Evolutionary conservation across 495 filamentous ascomycete species (phyloP).

Genomic region (Evernia prunastri): DNA sequence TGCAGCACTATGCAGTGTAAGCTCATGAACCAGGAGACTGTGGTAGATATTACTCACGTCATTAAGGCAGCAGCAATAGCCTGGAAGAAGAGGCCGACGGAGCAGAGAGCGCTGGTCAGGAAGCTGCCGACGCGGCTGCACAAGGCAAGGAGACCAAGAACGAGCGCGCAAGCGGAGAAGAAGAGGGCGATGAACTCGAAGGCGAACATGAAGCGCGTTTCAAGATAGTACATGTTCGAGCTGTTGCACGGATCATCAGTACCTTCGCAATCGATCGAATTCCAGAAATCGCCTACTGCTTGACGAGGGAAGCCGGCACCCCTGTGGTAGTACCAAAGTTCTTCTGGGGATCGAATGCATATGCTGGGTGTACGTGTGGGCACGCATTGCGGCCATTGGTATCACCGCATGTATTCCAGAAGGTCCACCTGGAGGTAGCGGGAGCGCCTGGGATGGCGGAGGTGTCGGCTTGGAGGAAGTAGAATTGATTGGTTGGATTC

Average conservation of each 20-base stretch:
- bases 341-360: slow-evolving; percentile 57
- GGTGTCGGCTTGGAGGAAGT: slow-evolving; percentile 74
- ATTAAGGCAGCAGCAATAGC: slow-evolving; percentile 57
- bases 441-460: slow-evolving; percentile 60
- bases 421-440: slow-evolving; percentile 72
- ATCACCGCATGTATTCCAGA: slow-evolving; percentile 66
- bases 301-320: slow-evolving; percentile 46
- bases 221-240: slow-evolving; percentile 49
- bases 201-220: slow-evolving; percentile 64
- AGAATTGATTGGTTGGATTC: slow-evolving; percentile 64
- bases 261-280: neutral
- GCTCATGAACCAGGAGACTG: neutral
- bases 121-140: slow-evolving; percentile 56
- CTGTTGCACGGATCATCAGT: neutral
- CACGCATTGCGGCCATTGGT: slow-evolving; percentile 52
- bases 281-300: slow-evolving; percentile 38
- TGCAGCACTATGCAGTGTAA: slow-evolving; percentile 48
- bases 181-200: slow-evolving; percentile 64
- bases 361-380: slow-evolving; percentile 47
- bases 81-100: slow-evolving; percentile 56
- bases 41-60: slow-evolving; percentile 50
- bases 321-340: slow-evolving; percentile 55
- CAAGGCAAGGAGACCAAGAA: slow-evolving; percentile 55
- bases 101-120: slow-evolving; percentile 49
- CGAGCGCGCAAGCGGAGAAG: slow-evolving; percentile 54